Evolutionary conservation across 2,329 filamentous ascomycete species (phyloP).

Genomic region (Ascochyta lentis): DNA sequence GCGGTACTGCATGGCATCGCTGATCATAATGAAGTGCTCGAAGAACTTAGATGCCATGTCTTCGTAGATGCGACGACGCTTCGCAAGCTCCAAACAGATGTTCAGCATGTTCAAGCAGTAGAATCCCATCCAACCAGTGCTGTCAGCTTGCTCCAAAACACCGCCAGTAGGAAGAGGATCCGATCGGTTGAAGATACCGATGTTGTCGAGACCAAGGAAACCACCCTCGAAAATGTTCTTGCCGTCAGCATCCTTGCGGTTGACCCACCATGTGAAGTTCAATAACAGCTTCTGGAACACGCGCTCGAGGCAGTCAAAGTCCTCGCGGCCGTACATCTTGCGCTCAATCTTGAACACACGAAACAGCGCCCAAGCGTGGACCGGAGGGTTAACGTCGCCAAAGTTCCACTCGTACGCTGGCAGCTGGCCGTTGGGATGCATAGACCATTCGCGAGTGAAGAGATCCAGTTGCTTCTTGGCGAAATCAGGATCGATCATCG

Average conservation of each 20-base stretch:
- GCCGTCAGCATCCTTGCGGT: slow-evolving; percentile 90
- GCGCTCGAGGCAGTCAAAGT: slow-evolving; percentile 92
- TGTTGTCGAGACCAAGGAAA: slow-evolving; percentile 95
- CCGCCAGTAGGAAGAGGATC: slow-evolving; percentile 93
- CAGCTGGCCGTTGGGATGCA: slow-evolving; percentile 94
- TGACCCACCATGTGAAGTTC: slow-evolving; percentile 99
- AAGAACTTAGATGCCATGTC: slow-evolving; percentile 98
- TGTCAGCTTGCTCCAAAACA: slow-evolving; percentile 93
- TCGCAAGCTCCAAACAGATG: slow-evolving; percentile 92
- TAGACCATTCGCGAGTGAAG: slow-evolving; percentile 98
- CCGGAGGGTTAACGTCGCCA: slow-evolving; percentile 93
- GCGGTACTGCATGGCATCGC: slow-evolving; percentile 88
- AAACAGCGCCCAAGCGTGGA: slow-evolving; percentile 96
- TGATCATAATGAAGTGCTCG: slow-evolving; percentile 97
- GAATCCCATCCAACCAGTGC: slow-evolving; percentile 98
- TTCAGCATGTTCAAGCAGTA: slow-evolving; percentile 97
- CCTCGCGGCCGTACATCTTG: slow-evolving; percentile 93
- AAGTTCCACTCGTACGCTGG: slow-evolving; percentile 98
- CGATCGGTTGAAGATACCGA: slow-evolving; percentile 95
- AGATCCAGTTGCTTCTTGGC: slow-evolving; percentile 97
- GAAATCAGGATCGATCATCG: slow-evolving; percentile 97
- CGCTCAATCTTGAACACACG: slow-evolving; percentile 97
- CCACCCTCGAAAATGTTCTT: slow-evolving; percentile 98
- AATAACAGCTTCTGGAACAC: slow-evolving; percentile 95
- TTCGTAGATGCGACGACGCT: slow-evolving; percentile 93